phyloP scores from a whole-genome alignment of 495 filamentous ascomycete species.

The Aspergillus baeticus region DNA sequence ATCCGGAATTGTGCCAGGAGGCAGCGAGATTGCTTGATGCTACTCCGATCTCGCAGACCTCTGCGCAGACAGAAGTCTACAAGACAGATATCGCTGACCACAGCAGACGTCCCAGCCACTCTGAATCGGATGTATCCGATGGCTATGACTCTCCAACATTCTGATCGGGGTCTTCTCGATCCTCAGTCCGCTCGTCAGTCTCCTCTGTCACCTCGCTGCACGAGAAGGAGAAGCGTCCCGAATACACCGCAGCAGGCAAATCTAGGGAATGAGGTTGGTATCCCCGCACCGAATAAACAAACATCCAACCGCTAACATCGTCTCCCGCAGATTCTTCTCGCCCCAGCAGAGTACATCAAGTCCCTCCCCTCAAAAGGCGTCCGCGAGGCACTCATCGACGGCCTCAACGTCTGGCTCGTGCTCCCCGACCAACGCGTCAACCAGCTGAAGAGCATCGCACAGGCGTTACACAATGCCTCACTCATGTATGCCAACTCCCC shows the following conservation, averaged over 20 bases:
- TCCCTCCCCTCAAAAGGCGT: slow-evolving; percentile 26
- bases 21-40: slow-evolving; percentile 4
- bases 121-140: not conserved
- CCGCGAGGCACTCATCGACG: slow-evolving; percentile 21
- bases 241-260: not conserved
- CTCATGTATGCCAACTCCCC: slow-evolving; percentile 16
- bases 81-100: not conserved
- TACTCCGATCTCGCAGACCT: not conserved
- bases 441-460: slow-evolving; percentile 15
- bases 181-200: slow-evolving; percentile 7
- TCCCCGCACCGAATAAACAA: too few relatives aligned
- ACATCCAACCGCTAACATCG: not conserved
- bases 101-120: not conserved
- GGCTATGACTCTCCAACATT: not conserved
- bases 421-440: slow-evolving; percentile 10
- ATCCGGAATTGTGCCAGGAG: slow-evolving; percentile 17
- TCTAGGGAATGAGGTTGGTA: slow-evolving; percentile 11
- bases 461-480: slow-evolving; percentile 23
- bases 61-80: not conserved
- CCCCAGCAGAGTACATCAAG: slow-evolving; percentile 15
- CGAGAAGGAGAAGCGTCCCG: not conserved
- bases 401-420: slow-evolving; percentile 20
- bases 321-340: slow-evolving; percentile 9
- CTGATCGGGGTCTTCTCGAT: slow-evolving; percentile 1
- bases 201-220: not conserved